These are phyloP conservation scores for Ceriops tagal DNA, from an alignment of 345 rosid species.

Conservation along the genomic window DNA sequence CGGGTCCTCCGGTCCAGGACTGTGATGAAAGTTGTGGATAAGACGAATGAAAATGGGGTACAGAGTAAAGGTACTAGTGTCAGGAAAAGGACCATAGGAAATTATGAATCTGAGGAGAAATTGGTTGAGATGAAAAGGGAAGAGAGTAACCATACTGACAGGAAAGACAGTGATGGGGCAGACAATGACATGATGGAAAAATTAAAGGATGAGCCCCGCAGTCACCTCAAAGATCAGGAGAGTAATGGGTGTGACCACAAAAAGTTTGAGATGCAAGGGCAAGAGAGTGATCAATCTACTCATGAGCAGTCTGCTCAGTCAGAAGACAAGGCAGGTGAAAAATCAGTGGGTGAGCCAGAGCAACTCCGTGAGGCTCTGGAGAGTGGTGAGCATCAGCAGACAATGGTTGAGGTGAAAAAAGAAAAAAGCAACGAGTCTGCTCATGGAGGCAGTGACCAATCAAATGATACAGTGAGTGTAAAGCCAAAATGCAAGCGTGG, in stretches of 20 bases:
- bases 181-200: neutral
- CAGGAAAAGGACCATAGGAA: slow-evolving; percentile 8
- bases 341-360: neutral
- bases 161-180: neutral
- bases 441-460: neutral
- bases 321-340: neutral
- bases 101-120: slow-evolving; percentile 16
- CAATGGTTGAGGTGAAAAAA: neutral
- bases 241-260: neutral
- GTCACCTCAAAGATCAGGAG: slow-evolving; percentile 29
- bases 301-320: neutral
- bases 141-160: slow-evolving; percentile 13
- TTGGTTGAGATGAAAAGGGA: slow-evolving; percentile 11
- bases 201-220: slow-evolving; percentile 17
- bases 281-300: neutral
- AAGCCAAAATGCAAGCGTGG: slow-evolving; percentile 24
- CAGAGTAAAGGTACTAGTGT: neutral
- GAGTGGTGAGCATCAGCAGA: slow-evolving; percentile 3
- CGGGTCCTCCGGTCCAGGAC: slow-evolving; percentile 50
- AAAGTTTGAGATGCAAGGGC: neutral
- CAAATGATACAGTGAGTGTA: neutral
- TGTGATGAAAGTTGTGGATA: slow-evolving; percentile 21
- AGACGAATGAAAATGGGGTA: slow-evolving; percentile 4
- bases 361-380: slow-evolving; percentile 20
- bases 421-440: slow-evolving; percentile 7